Evolutionary conservation across 2,329 filamentous ascomycete species (phyloP).

Genomic region (Penicillium sumatraense): DNA sequence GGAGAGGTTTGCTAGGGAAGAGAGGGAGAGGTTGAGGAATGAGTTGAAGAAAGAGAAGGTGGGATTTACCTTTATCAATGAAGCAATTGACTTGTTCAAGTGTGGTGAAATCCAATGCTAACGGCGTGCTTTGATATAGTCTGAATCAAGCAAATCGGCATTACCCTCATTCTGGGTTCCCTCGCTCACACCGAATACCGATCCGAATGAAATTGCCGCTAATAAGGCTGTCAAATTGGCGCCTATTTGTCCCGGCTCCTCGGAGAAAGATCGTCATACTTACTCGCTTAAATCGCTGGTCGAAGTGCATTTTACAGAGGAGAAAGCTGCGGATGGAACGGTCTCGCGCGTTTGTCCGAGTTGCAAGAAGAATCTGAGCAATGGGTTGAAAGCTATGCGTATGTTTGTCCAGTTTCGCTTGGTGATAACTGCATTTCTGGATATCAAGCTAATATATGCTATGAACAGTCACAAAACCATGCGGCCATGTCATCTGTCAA

Average conservation of each 20-base stretch:
- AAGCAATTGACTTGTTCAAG: not conserved
- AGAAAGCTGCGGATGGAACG: constrained; percentile 58
- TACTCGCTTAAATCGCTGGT: constrained; percentile 81
- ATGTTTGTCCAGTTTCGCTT: constrained; percentile 25
- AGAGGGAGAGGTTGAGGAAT: constrained; percentile 70
- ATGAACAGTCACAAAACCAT: constrained; percentile 72
- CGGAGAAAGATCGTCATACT: constrained; percentile 67
- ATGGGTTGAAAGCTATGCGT: constrained; percentile 77
- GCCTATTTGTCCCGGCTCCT: constrained; percentile 78
- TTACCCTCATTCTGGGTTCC: constrained; percentile 94
- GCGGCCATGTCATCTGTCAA: constrained; percentile 89
- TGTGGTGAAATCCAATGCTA: not conserved
- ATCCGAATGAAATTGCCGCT: constrained; percentile 59
- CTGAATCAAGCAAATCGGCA: constrained; percentile 65
- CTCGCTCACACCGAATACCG: constrained; percentile 72
- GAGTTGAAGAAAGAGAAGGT: constrained; percentile 76
- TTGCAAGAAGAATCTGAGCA: constrained; percentile 81
- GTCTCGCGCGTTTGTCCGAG: constrained; percentile 72
- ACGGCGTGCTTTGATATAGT: constrained; percentile 30
- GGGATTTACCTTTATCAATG: no score
- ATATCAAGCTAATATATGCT: not conserved
- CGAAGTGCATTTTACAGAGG: constrained; percentile 75
- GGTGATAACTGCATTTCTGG: not conserved
- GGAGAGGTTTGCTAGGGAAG: constrained; percentile 68
- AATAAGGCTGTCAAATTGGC: constrained; percentile 67